phyloP scores from a whole-genome alignment of 257 asterid species.

The Jacaranda mimosifolia region DNA sequence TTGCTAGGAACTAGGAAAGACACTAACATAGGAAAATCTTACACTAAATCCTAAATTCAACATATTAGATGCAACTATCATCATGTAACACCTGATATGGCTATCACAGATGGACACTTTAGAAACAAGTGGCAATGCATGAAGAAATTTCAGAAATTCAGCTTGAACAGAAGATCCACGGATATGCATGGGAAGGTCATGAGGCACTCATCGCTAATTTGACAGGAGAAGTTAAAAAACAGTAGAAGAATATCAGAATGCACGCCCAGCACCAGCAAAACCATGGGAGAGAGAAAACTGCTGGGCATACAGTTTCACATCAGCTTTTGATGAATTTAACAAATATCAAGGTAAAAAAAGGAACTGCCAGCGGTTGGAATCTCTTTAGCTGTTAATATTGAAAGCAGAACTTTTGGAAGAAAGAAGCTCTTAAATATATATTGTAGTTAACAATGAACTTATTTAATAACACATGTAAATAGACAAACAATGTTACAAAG shows the following conservation, averaged over 20 bases:
- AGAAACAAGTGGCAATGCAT: constrained; percentile 11
- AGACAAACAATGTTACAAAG: neutral
- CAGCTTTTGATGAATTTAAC: constrained; percentile 1
- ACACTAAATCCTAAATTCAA: constrained; percentile 13
- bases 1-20: constrained; percentile 14
- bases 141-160: constrained; percentile 23
- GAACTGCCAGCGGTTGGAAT: neutral
- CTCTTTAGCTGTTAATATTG: constrained; percentile 16
- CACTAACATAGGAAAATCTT: constrained; percentile 20
- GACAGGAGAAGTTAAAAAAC: constrained; percentile 5
- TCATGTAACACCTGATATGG: constrained; percentile 3
- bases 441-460: neutral
- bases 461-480: neutral
- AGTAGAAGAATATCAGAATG: constrained; percentile 17
- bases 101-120: neutral
- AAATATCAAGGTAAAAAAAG: neutral
- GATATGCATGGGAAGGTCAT: constrained; percentile 7
- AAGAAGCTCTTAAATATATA: constrained; percentile 1
- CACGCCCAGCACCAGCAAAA: constrained; percentile 14
- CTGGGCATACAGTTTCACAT: constrained; percentile 20
- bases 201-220: constrained; percentile 1
- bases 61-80: constrained; percentile 25
- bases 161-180: constrained; percentile 17
- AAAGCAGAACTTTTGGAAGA: constrained; percentile 2
- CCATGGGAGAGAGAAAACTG: constrained; percentile 15